Base-by-base conservation (phyloP, 192 early-diverging fungal species). In the Anaeromyces robustus region DNA sequence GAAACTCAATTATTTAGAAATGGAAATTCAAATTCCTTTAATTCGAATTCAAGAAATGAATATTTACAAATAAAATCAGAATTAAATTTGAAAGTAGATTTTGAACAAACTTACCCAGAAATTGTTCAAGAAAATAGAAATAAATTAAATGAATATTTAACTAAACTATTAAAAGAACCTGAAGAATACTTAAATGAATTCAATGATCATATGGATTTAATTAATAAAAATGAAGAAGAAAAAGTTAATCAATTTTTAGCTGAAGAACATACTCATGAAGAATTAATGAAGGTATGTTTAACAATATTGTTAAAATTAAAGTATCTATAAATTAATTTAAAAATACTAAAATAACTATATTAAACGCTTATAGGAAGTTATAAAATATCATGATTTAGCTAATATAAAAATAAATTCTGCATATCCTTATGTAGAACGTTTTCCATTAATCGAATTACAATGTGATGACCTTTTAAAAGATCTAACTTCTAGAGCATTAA, bases 401-500 rank as follows among this genome's bases (percentile, higher is more conserved):
- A 84, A 83, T 26, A 83, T 82, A 37, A 82, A 84, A 77, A 85
- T 91, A 30, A 79, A 84, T 78, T 86, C 84, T 68, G 88, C 88
- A 30, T 91, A 89, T 80, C 90, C 90, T 5, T 87, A 85, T 78
- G 79, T 85, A 39, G 88, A 89, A 30, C 30, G 85, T 26, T 91
- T 91, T 81, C 87, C 87, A 5, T 77, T 91, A 14, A 80, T 91
- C 34, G 88, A 89, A 78, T 81, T 91, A 26, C 84, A 88, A 78
- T 89, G 90, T 80, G 84, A 86, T 30, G 88, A 89, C 2, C 84
- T 91, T 29, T 86, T 91, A 77, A 84, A 82, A 39, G 83, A 79
- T 28, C 81, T 91, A 29, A 85, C 88, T 14, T 88, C 86, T 17
- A 80, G 87, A 29, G 86, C 90, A 12, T 82, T 88, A 68, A 77